These are phyloP conservation scores for Sclerotinia borealis DNA, from an alignment of 2,329 filamentous ascomycete species.

Conservation along the genomic window DNA sequence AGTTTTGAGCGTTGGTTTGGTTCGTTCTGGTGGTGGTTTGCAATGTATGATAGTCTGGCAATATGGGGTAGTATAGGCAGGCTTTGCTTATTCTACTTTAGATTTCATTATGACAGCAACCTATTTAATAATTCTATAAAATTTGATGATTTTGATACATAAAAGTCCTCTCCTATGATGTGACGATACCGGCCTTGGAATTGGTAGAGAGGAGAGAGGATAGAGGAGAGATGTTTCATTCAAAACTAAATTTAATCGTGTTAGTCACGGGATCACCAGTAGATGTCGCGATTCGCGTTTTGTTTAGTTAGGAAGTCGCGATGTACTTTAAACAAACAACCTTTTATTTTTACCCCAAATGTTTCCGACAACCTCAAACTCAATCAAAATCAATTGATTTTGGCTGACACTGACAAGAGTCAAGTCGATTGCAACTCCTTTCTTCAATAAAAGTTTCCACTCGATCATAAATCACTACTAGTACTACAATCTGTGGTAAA, in stretches of 20 bases:
- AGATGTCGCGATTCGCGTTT: neutral
- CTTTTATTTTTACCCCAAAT: neutral
- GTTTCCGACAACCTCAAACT: neutral
- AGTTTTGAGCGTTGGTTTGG: neutral
- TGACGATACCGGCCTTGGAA: neutral
- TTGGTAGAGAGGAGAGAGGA: too few species aligned
- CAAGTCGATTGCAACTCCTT: neutral
- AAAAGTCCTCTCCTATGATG: neutral
- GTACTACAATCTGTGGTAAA: neutral
- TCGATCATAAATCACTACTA: neutral
- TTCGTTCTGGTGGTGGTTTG: slow-evolving; percentile 5
- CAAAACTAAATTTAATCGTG: too few species aligned
- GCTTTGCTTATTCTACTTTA: slow-evolving; percentile 3
- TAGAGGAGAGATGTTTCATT: too few species aligned
- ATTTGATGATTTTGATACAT: neutral
- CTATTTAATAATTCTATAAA: neutral
- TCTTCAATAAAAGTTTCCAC: neutral
- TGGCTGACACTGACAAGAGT: neutral
- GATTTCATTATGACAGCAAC: neutral
- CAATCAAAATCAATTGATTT: neutral
- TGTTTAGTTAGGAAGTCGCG: neutral
- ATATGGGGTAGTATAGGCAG: slow-evolving; percentile 4
- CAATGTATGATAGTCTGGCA: slow-evolving; percentile 10
- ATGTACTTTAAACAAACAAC: neutral
- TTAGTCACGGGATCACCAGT: neutral